Base-by-base conservation (phyloP, 2,329 filamentous ascomycete genomes). In the Aspergillus transmontanensis region DNA sequence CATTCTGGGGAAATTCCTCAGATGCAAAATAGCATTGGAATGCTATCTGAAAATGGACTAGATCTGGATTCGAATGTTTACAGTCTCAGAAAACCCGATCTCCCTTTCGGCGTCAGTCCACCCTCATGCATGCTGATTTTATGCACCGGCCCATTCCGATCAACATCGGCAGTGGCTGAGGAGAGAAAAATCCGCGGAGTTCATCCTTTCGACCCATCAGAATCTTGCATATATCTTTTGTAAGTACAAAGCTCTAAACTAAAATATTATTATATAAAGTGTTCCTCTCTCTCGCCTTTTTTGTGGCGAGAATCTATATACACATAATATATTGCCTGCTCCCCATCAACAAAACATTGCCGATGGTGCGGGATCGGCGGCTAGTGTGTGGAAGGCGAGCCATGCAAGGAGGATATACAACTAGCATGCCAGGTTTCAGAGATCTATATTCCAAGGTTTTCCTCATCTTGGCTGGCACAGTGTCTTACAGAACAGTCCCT, bases 101-200 rank as follows among this genome's bases (percentile, higher is more conserved):
- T 28, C 21, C 28, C 9, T 32, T 32, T 23, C 19, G 11, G 16
- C 28, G 51, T 55, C 51, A 55, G 51, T 55, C 51, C 51, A 55
- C 51, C 51, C n/a, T 39, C n/a, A 14, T 51, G 48, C 48, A 36
- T 55, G 51, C 51, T 21, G n/a, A 36, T 28, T 28, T 28, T 28
- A 28, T 39, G 51, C 51, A 55, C 51, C 51, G 51, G n/a, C 34
- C 51, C 51, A 39, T 39, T n/a, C 51, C 51, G 51, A 55, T 55
- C 51, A 28, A 55, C 32, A 26, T 51, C 28, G 28, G 48, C 48
- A 51, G 28, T 51, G 48, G 48, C 26, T 11, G 3, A 6, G 10
- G 19, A 19, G 6, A 30, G 26, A 51, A 50, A 50, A 19, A n/a
- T 19, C 23, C 16, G 28, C n/a, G 19, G 7, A 28, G 11, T n/a